These are phyloP conservation scores for Handroanthus guayacan DNA, from an alignment of 257 asterid species.

Conservation along the genomic window DNA sequence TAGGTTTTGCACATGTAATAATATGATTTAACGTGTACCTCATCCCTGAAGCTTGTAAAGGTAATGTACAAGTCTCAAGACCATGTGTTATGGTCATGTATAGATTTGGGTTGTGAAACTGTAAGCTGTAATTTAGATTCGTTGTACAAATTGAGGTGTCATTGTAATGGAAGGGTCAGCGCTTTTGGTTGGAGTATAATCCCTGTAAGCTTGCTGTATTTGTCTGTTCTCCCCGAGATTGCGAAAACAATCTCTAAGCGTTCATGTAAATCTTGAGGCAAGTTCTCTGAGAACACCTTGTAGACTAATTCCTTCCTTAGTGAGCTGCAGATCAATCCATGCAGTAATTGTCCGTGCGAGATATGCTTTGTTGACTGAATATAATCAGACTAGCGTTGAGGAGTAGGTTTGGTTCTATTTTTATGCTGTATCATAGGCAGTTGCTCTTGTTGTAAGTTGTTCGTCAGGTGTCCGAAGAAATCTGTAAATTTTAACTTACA, in stretches of 20 bases:
- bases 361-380: slow-evolving; percentile 17
- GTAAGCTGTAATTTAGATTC: slow-evolving; percentile 30
- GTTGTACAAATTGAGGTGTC: slow-evolving; percentile 30
- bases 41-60: slow-evolving; percentile 40
- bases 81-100: slow-evolving; percentile 38
- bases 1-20: slow-evolving; percentile 39
- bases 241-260: too few species aligned
- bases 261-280: too few species aligned
- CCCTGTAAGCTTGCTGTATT: slow-evolving; percentile 22
- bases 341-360: neutral
- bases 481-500: slow-evolving; percentile 11
- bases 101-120: slow-evolving; percentile 29
- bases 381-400: slow-evolving; percentile 6
- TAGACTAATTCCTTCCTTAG: too few species aligned
- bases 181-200: slow-evolving; percentile 39
- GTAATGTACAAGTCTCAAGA: slow-evolving; percentile 38
- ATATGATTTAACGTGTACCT: slow-evolving; percentile 25
- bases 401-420: neutral
- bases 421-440: slow-evolving; percentile 30
- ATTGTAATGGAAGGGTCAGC: slow-evolving; percentile 36
- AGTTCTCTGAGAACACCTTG: too few species aligned
- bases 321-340: too few species aligned
- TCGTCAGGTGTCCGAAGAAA: slow-evolving; percentile 30
- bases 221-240: too few species aligned
- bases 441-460: slow-evolving; percentile 26